Percentiles rank a stretch among this genome's conserved stretches.
Evolutionary conservation across 163 green algal genomes (phyloP).

Genomic region (Chlamydomonas reinhardtii): DNA sequence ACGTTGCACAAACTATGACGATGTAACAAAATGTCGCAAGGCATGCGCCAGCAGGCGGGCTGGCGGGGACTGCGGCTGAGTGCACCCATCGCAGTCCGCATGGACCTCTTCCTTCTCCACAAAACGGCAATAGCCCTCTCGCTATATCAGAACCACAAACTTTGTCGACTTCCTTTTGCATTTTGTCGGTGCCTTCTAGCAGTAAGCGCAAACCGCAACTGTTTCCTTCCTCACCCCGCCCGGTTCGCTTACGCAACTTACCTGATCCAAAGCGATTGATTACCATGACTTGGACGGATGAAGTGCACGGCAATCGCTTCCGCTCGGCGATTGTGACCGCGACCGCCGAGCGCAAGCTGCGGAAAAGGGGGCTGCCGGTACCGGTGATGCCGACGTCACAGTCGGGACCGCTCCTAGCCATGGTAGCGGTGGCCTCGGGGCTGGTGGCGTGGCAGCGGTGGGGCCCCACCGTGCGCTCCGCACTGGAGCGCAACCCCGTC

Average conservation of each 20-base stretch:
- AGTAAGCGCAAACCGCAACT: no score
- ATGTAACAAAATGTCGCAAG: neutral
- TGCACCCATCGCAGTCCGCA: neutral
- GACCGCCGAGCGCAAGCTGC: slow-evolving; percentile 27
- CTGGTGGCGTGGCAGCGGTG: slow-evolving; percentile 32
- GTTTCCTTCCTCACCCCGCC: no score
- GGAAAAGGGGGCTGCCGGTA: slow-evolving; percentile 24
- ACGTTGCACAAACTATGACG: no score
- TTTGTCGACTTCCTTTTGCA: no score
- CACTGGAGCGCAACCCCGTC: slow-evolving; percentile 5
- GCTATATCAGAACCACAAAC: no score
- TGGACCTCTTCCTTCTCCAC: no score
- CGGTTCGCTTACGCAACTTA: no score
- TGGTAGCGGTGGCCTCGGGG: slow-evolving; percentile 17
- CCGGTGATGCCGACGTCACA: slow-evolving; percentile 23
- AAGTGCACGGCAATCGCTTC: slow-evolving; percentile 33
- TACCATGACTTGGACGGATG: slow-evolving; percentile 40
- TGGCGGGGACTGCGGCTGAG: no score
- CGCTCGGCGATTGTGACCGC: neutral
- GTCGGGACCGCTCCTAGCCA: slow-evolving; percentile 8
- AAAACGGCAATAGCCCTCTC: no score
- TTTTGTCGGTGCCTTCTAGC: no score
- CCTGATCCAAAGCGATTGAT: no score
- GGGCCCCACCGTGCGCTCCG: neutral
- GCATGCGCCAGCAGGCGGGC: no score